Evolutionary conservation across 2,329 filamentous ascomycete species (phyloP), one percentile per base, ranked within the genome.

Genomic region (Periconia macrospinosa): DNA sequence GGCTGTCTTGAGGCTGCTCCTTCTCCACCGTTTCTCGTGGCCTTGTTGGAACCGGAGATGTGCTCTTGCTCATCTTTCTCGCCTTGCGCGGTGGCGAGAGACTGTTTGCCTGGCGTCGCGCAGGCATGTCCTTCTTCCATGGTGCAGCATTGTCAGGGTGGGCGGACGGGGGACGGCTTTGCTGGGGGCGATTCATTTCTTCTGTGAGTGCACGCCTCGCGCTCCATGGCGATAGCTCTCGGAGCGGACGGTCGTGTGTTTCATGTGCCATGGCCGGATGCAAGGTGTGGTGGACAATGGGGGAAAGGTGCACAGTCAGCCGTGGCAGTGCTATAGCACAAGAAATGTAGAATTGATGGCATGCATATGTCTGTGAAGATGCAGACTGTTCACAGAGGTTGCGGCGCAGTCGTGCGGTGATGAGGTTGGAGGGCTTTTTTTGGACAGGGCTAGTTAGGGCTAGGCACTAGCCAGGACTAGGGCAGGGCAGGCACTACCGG

Each of bases 191-290:
- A 10, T 48, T 50, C 47, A 68, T 54, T 44, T 68, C 54, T 55
- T 66, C 58, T 30, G 63, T 72, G 52, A 71, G 50, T 42, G 69
- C 61, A 30, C 61, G 63, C 37, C 69, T 59, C 35, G 66, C 64
- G 53, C 69, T 71, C 57, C 62, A 69, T 19, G 68, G 67, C 40
- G 70, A 72, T 49, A 70, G 55, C 20, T 69, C 68, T 52, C 67
- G 65, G 49, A 33, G 57, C 52, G 23, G 23, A 8, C 23, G 23
- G 23, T 27, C 23, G 23, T 30, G 33, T 44, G 47, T 51, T 49
- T 47, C 35, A 27, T 53, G 20, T 37, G 47, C 18, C 23, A 45
- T 45, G 23, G 43, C 43, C 17, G 30, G 43, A 17, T 30, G 19
- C 27, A 13, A 37, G 27, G 11, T 47, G 23, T 47, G 41, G n/a